phyloP scores from a whole-genome alignment of 306 rosid species.

The barrel medic (Medicago truncatula) region DNA sequence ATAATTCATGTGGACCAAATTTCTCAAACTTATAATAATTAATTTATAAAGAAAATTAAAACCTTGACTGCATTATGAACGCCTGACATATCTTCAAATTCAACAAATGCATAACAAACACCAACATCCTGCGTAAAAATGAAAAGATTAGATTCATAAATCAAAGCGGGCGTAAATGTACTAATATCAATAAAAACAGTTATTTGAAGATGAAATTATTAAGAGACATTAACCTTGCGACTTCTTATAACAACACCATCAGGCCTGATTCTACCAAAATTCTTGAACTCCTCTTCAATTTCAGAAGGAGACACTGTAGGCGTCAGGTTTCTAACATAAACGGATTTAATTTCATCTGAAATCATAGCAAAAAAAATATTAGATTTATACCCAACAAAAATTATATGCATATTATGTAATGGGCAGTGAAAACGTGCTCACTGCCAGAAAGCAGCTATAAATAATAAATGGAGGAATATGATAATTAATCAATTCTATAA shows the following conservation, averaged over 20 bases:
- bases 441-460: not conserved
- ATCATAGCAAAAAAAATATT: conserved; percentile 36
- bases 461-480: conserved; percentile 12
- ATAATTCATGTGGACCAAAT: not conserved
- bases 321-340: conserved; percentile 86
- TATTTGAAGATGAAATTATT: conserved; percentile 28
- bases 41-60: conserved; percentile 29
- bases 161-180: conserved; percentile 5
- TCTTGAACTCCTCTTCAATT: conserved; percentile 82
- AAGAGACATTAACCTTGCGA: conserved; percentile 71
- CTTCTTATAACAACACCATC: conserved; percentile 93
- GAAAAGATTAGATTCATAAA: conserved; percentile 36
- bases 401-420: not conserved
- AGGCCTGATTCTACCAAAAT: conserved; percentile 79
- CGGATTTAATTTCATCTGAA: conserved; percentile 88
- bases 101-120: conserved; percentile 95
- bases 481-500: conserved; percentile 33
- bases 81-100: conserved; percentile 84
- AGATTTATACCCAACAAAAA: not conserved
- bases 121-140: conserved; percentile 85
- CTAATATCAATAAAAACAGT: conserved; percentile 22
- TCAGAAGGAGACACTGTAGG: conserved; percentile 79
- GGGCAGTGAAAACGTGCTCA: conserved; percentile 18
- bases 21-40: conserved; percentile 14
- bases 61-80: conserved; percentile 96